phyloP scores from a whole-genome alignment of 2,329 filamentous ascomycete genomes.

The Rutstroemia sydowiana region DNA sequence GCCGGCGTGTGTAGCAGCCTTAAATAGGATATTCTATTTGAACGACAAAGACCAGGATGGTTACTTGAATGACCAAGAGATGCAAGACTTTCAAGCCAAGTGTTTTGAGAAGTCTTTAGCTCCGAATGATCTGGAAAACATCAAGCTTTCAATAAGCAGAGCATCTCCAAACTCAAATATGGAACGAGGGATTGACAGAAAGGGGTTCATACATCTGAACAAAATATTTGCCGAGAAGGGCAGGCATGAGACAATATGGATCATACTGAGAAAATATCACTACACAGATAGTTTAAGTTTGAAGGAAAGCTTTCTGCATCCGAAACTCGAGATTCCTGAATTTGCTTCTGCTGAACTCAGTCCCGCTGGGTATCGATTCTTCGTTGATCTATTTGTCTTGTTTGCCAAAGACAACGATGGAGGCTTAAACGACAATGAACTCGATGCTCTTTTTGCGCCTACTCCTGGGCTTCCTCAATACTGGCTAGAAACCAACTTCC shows the following conservation, averaged over 20 bases:
- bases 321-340: constrained; percentile 88
- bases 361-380: constrained; percentile 91
- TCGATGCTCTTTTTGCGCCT: constrained; percentile 81
- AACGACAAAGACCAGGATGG: constrained; percentile 96
- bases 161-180: constrained; percentile 54
- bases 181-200: constrained; percentile 68
- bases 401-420: constrained; percentile 98
- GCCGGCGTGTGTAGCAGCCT: constrained; percentile 76
- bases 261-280: constrained; percentile 87
- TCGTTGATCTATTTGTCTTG: constrained; percentile 89
- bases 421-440: constrained; percentile 77
- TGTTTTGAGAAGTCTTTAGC: constrained; percentile 86
- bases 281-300: constrained; percentile 93
- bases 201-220: constrained; percentile 83
- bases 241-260: constrained; percentile 96
- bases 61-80: constrained; percentile 80
- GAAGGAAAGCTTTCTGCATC: constrained; percentile 84
- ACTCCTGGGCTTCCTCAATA: constrained; percentile 82
- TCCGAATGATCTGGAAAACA: constrained; percentile 76
- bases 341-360: constrained; percentile 90
- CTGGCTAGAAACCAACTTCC: constrained; percentile 85
- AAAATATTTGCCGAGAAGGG: constrained; percentile 97
- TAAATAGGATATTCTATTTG: constrained; percentile 89
- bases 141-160: constrained; percentile 79
- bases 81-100: constrained; percentile 82